These are phyloP conservation scores for Epichloe hybrida DNA, from an alignment of 2,329 filamentous ascomycete genomes.

Conservation along the genomic window DNA sequence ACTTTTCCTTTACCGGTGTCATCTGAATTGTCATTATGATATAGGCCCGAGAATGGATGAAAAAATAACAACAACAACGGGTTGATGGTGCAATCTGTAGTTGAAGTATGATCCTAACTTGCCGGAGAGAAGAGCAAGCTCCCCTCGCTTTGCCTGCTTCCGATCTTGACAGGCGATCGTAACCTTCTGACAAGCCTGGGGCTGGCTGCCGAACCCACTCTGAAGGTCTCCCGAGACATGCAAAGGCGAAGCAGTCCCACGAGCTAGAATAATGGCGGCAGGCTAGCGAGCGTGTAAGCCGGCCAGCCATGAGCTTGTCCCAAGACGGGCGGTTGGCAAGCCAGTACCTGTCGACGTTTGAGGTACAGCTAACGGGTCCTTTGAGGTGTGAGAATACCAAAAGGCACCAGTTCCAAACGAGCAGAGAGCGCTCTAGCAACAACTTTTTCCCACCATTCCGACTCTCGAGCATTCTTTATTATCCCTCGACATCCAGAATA, in stretches of 20 bases:
- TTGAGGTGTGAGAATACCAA: conserved; percentile 4
- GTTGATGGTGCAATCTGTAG: not conserved
- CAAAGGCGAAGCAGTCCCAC: conserved; percentile 5
- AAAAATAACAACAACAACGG: not conserved
- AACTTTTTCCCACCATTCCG: conserved; percentile 3
- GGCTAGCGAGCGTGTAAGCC: conserved; percentile 1
- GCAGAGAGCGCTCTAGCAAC: conserved; percentile 2
- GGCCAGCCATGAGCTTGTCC: conserved; percentile 8
- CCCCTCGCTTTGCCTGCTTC: conserved; percentile 1
- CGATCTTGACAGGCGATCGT: conserved; percentile 6
- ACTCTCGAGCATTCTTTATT: conserved; percentile 5
- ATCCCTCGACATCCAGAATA: conserved; percentile 4
- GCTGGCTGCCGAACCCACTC: conserved; percentile 6
- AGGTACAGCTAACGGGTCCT: conserved; percentile 1
- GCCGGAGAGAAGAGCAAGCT: not conserved
- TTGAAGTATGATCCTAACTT: conserved; percentile 2
- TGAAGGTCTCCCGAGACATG: conserved; percentile 15
- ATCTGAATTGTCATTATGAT: not conserved
- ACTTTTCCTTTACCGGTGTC: conserved; percentile 3
- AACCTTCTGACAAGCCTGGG: conserved; percentile 6
- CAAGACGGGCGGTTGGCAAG: conserved; percentile 7
- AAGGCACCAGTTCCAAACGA: not conserved
- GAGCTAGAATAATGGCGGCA: conserved; percentile 7
- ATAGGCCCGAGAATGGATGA: not conserved
- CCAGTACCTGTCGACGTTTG: conserved; percentile 5